Evolutionary conservation across 2,329 filamentous ascomycete genomes (phyloP), one percentile per base, ranked within the genome.

Genomic region (Colletotrichum sojae): DNA sequence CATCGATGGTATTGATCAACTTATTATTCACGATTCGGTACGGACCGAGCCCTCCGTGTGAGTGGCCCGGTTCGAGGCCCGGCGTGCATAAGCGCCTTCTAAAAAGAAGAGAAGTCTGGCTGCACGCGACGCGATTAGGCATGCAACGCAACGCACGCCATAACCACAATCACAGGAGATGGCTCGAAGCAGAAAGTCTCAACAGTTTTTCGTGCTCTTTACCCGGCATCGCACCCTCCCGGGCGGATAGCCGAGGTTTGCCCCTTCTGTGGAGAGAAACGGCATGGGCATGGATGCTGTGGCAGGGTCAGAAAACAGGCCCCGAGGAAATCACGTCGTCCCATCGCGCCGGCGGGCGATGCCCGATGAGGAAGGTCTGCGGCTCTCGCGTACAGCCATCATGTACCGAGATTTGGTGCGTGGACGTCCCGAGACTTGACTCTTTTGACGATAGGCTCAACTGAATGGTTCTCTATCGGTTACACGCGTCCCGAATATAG

Each of bases 311-410:
- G 67, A 61, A 57, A 54, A 49, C 46, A 45, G 46, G 31, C 27
- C 57, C 45, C 43, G n/a, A 40, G 45, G 57, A 39, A 63, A 69
- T 69, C 56, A 63, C n/a, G 49, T 53, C 25, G 63, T 69, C 57
- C 36, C 56, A 69, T 58, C 25, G 56, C 45, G 39, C 18, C 57
- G 57, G 56, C 46, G 46, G 56, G 63, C 53, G 40, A 69, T 48
- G 12, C 67, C 63, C 5, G 46, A 67, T 57, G n/a, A 63, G 63
- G 67, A 51, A 70, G 67, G 67, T 69, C 63, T 69, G 67, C 61
- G 61, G 61, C 54, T 59, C 48, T 16, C 22, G 56, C 13, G 51
- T 16, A 56, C 45, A 55, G 62, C 48, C 22, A 43, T 66, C 54
- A 67, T 69, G 43, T 69, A 31, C 67, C 67, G 63, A 67, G 55